A percentile compares a stretch with the other conserved stretches of the same genome.
Evolutionary conservation across 305 asterid species (phyloP).

Genomic region (Rubia tinctorum): DNA sequence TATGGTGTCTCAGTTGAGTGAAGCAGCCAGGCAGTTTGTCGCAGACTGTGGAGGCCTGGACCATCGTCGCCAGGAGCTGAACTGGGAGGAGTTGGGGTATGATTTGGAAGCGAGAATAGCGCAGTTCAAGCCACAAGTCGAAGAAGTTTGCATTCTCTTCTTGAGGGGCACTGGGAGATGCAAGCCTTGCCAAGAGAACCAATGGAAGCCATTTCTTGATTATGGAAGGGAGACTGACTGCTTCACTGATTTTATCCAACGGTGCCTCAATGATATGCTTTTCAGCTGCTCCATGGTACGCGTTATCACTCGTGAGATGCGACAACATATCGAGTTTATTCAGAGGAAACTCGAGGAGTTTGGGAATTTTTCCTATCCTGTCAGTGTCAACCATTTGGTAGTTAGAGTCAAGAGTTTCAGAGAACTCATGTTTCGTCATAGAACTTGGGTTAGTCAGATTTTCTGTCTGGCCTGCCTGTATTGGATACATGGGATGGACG

Average conservation of each 20-base stretch:
- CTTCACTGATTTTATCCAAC: background rate
- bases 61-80: background rate
- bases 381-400: background rate
- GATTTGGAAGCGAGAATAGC: background rate
- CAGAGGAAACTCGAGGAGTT: background rate
- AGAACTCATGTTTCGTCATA: background rate
- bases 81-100: background rate
- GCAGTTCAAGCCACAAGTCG: background rate
- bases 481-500: background rate
- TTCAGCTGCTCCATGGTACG: background rate
- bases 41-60: background rate
- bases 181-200: background rate
- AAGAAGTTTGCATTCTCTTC: background rate
- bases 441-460: background rate
- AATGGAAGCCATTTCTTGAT: background rate
- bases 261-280: background rate
- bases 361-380: background rate
- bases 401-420: background rate
- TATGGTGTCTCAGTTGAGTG: background rate
- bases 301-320: background rate
- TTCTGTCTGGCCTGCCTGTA: background rate
- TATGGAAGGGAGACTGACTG: background rate
- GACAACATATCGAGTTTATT: background rate
- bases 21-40: background rate
- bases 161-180: background rate